These are phyloP conservation scores for Penicillium ochrochloron DNA, from an alignment of 495 filamentous ascomycete species.

Conservation along the genomic window DNA sequence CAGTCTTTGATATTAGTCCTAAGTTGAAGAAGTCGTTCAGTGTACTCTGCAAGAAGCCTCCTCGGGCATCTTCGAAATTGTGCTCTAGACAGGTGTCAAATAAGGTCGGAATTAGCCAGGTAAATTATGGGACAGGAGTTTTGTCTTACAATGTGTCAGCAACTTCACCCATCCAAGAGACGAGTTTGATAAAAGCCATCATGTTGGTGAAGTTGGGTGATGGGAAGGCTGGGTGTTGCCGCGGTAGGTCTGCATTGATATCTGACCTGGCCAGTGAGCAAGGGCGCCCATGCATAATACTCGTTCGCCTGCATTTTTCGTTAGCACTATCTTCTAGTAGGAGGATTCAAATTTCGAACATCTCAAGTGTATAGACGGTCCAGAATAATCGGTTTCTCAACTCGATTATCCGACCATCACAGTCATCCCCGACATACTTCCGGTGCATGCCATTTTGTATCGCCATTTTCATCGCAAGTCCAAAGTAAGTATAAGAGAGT, in stretches of 20 bases:
- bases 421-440: slow-evolving; percentile 44
- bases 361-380: slow-evolving; percentile 52
- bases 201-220: slow-evolving; percentile 47
- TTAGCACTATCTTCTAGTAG: neutral
- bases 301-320: slow-evolving; percentile 28
- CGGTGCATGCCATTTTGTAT: slow-evolving; percentile 58
- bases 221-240: slow-evolving; percentile 37
- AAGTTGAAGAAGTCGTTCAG: slow-evolving; percentile 42
- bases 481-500: slow-evolving; percentile 53
- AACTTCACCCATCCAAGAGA: slow-evolving; percentile 44
- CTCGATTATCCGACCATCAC: slow-evolving; percentile 43
- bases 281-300: slow-evolving; percentile 51
- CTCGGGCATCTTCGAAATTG: slow-evolving; percentile 43
- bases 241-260: slow-evolving; percentile 49
- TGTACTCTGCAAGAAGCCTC: slow-evolving; percentile 41
- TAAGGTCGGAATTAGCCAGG: neutral
- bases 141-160: slow-evolving; percentile 46
- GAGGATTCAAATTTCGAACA: slow-evolving; percentile 25
- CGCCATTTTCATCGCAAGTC: slow-evolving; percentile 52
- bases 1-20: slow-evolving; percentile 44
- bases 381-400: slow-evolving; percentile 52
- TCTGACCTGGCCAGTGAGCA: slow-evolving; percentile 44
- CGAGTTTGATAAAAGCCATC: slow-evolving; percentile 46
- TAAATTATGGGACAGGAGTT: neutral
- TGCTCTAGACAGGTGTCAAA: slow-evolving; percentile 13